Conservation (phyloP, 306 rosid genomes). For the Prunus davidiana region DNA sequence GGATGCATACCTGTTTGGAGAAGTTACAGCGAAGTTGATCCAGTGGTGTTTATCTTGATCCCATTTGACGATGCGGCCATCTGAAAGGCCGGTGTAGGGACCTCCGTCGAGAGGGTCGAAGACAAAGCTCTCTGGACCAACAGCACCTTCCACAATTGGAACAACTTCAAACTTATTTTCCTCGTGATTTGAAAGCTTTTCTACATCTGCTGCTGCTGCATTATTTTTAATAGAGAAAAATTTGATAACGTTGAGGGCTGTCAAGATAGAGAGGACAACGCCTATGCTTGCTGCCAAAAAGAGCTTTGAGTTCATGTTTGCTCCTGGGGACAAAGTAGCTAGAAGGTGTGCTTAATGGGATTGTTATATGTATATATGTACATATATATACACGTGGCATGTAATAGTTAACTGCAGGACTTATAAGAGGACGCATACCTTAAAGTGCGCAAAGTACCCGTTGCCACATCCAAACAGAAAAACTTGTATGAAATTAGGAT, state of each 20-base stretch:
- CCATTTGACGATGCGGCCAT: conserved; percentile 76
- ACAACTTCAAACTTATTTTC: neutral
- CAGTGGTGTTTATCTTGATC: conserved; percentile 31
- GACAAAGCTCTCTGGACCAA: neutral
- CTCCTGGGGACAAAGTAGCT: neutral
- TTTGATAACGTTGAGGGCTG: neutral
- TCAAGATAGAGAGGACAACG: neutral
- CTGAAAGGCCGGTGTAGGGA: conserved; percentile 52
- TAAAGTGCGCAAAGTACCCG: too few species aligned
- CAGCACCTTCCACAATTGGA: neutral
- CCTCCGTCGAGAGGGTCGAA: neutral
- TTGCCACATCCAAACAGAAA: too few species aligned
- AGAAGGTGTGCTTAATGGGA: too few species aligned
- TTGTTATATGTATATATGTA: too few species aligned
- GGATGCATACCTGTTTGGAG: conserved; percentile 41
- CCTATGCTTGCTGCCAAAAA: neutral
- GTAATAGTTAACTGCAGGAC: too few species aligned
- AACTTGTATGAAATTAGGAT: too few species aligned
- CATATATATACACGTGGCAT: too few species aligned
- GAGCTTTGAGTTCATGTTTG: neutral
- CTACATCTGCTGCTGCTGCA: neutral
- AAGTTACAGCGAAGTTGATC: conserved; percentile 53
- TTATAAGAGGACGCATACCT: too few species aligned
- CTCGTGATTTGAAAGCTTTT: neutral
- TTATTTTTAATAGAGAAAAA: neutral